phyloP scores from a whole-genome alignment of 2,329 filamentous ascomycete species.

The Cladosporium oxysporum region DNA sequence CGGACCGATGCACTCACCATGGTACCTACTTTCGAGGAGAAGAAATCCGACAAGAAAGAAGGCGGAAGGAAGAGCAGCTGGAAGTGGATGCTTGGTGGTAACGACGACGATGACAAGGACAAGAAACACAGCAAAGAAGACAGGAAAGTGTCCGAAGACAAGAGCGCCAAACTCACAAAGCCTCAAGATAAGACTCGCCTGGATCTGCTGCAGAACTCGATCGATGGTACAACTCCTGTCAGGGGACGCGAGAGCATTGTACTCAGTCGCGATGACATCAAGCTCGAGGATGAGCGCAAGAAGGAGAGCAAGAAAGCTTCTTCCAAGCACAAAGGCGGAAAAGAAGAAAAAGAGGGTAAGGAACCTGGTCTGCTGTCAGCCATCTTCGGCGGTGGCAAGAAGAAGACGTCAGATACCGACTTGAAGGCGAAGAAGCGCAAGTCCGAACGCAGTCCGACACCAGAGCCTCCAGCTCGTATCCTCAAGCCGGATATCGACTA shows the following conservation, averaged over 20 bases:
- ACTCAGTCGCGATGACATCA: slow-evolving; percentile 74
- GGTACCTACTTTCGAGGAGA: slow-evolving; percentile 74
- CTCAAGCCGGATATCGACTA: slow-evolving; percentile 89
- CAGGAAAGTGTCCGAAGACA: slow-evolving; percentile 22
- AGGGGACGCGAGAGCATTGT: slow-evolving; percentile 78
- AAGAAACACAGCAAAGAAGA: slow-evolving; percentile 59
- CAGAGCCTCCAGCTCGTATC: slow-evolving; percentile 72
- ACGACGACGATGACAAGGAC: slow-evolving; percentile 73
- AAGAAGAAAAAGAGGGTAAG: slow-evolving; percentile 54
- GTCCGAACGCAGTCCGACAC: slow-evolving; percentile 71
- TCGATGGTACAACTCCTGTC: slow-evolving; percentile 59
- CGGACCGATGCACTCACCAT: slow-evolving; percentile 78
- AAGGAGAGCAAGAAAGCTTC: slow-evolving; percentile 76
- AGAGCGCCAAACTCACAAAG: slow-evolving; percentile 63
- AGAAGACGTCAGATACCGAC: slow-evolving; percentile 66
- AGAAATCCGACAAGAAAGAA: slow-evolving; percentile 70
- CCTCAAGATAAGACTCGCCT: slow-evolving; percentile 71
- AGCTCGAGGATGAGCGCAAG: slow-evolving; percentile 77
- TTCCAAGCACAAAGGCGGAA: slow-evolving; percentile 75
- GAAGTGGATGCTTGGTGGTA: slow-evolving; percentile 73
- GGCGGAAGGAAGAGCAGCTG: slow-evolving; percentile 74
- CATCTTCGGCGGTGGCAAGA: slow-evolving; percentile 87
- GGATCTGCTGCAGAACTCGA: slow-evolving; percentile 83
- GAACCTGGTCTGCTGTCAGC: slow-evolving; percentile 78
- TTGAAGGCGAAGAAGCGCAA: slow-evolving; percentile 71